Evolutionary conservation across 495 filamentous ascomycete genomes (phyloP), one percentile per base, ranked within the genome.

Genomic region (Beverwykella pulmonaria): DNA sequence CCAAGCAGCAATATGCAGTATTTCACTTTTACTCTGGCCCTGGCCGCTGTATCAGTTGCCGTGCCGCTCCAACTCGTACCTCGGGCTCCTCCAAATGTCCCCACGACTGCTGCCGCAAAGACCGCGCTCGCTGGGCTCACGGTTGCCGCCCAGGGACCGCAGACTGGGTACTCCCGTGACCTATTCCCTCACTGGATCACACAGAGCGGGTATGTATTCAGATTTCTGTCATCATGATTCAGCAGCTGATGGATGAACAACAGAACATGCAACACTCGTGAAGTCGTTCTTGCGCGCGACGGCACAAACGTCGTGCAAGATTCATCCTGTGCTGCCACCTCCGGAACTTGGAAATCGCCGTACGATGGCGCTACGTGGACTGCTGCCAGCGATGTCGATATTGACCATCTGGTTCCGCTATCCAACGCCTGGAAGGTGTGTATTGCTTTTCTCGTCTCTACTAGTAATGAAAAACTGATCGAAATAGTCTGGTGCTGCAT

Each of bases 381-480:
- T 0, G 75, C 76, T 5, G 79, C 87, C 0, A 82, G 81, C 8
- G 88, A 91, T 74, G 64, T 92, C 1, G 87, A 91, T 68, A 90
- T 92, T 60, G 89, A 92, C 70, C 89, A 92, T 74, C 77, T 92
- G 73, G 88, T 92, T 17, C 89, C 89, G 0, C 71, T 92, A 47
- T 85, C 84, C 69, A 88, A 90, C 72, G 88, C 89, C 8, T 92
- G 89, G 89, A 85, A 87, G 70, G 85, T 88, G 63, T 41, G 78
- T 61, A 20, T 27, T 20, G n/a, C 15, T 8, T 25, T 44, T 27
- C n/a, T 41, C 8, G 48, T 39, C 15, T 14, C 46, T 8, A 57
- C 23, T 20, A 64, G n/a, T 48, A 32, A 4, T 44, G 39, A 34
- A 25, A 7, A n/a, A 50, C 4, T 36, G 20, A 7, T 23, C 30